Conservation (phyloP, 2,329 filamentous ascomycete species). For the Leptographium procerum region DNA sequence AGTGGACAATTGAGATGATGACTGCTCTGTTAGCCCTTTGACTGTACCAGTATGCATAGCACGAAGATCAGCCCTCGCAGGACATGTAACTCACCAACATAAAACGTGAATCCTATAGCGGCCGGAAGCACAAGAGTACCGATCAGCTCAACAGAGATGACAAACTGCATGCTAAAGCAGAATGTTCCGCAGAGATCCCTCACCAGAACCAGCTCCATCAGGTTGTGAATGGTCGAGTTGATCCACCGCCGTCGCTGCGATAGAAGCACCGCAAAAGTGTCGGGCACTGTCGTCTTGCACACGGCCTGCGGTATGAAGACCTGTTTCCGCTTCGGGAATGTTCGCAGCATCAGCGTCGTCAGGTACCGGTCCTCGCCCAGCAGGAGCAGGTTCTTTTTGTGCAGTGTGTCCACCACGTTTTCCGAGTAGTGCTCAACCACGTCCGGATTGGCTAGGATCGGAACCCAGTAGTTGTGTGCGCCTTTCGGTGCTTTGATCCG, state of each 20-base stretch:
- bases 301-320: constrained; percentile 97
- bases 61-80: too few relatives aligned
- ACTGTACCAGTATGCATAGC: background rate
- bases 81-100: constrained; percentile 63
- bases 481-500: constrained; percentile 98
- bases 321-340: constrained; percentile 97
- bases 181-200: constrained; percentile 96
- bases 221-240: constrained; percentile 96
- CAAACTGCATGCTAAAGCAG: constrained; percentile 99
- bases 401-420: constrained; percentile 94
- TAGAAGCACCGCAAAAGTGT: constrained; percentile 80
- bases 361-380: constrained; percentile 92
- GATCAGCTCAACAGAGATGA: constrained; percentile 88
- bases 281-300: constrained; percentile 95
- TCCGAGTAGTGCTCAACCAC: constrained; percentile 99
- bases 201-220: constrained; percentile 94
- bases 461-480: constrained; percentile 98
- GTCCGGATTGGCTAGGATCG: constrained; percentile 94
- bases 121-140: constrained; percentile 91
- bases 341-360: constrained; percentile 94
- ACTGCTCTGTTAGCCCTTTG: constrained; percentile 35
- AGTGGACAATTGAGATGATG: constrained; percentile 70
- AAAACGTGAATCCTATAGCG: constrained; percentile 93
- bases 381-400: constrained; percentile 91
- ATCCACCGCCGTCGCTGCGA: constrained; percentile 97